phyloP scores from a whole-genome alignment of 306 rosid genomes.

The Pyrus pyrifolia region DNA sequence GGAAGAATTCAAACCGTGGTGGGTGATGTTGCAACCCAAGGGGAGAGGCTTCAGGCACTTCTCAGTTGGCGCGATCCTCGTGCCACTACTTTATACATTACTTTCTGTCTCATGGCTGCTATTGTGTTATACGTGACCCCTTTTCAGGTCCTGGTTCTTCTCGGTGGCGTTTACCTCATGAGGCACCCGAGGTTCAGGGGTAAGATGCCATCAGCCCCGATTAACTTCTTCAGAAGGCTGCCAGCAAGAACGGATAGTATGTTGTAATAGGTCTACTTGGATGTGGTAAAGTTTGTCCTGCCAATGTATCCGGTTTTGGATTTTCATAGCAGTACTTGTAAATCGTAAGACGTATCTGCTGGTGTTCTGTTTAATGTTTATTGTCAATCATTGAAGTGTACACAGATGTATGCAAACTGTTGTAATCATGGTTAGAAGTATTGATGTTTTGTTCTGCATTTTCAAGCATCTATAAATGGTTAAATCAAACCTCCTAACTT shows the following conservation, averaged over 20 bases:
- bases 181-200: slow-evolving; percentile 84
- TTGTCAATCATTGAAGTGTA: not conserved
- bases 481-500: not conserved
- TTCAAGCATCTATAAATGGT: not conserved
- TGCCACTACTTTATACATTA: slow-evolving; percentile 61
- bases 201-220: slow-evolving; percentile 50
- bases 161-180: slow-evolving; percentile 60
- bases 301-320: slow-evolving; percentile 1
- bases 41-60: slow-evolving; percentile 75
- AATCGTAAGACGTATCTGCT: slow-evolving; percentile 12
- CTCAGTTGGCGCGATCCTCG: slow-evolving; percentile 94
- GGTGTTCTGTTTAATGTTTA: slow-evolving; percentile 4
- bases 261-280: slow-evolving; percentile 33
- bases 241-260: slow-evolving; percentile 78
- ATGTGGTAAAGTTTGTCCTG: slow-evolving; percentile 3
- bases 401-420: not conserved
- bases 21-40: slow-evolving; percentile 86
- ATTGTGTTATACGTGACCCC: slow-evolving; percentile 62
- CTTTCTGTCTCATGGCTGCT: slow-evolving; percentile 55
- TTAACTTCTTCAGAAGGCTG: slow-evolving; percentile 81
- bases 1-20: slow-evolving; percentile 85
- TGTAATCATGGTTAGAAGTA: not conserved
- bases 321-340: slow-evolving; percentile 23
- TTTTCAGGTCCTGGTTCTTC: slow-evolving; percentile 42
- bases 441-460: not conserved